These are phyloP conservation scores for Suzukiozyma palmioleophila DNA, from an alignment of 1,139 yeast species.

Conservation along the genomic window DNA sequence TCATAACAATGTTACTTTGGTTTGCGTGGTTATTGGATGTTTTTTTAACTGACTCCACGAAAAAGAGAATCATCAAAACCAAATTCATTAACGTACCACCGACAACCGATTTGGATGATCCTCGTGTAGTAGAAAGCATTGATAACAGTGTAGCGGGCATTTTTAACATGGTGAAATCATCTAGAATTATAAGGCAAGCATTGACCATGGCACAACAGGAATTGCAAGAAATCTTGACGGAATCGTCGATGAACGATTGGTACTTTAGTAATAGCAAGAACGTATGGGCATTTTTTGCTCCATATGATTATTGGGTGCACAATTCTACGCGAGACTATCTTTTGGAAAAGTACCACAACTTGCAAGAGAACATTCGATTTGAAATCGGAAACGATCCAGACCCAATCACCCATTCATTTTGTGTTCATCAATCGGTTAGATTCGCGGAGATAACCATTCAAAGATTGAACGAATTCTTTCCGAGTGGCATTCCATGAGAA, in stretches of 20 bases:
- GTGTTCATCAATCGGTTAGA: slow-evolving; percentile 49
- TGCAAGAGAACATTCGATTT: slow-evolving; percentile 24
- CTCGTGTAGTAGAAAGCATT: slow-evolving; percentile 18
- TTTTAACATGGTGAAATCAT: slow-evolving; percentile 33
- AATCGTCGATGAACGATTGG: slow-evolving; percentile 41
- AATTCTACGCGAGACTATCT: slow-evolving; percentile 43
- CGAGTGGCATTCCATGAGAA: neutral
- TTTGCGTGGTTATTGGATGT: slow-evolving; percentile 18
- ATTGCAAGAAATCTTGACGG: slow-evolving; percentile 42
- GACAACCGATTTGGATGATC: slow-evolving; percentile 11
- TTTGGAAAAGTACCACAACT: slow-evolving; percentile 30
- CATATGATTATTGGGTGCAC: slow-evolving; percentile 58
- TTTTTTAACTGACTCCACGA: slow-evolving; percentile 17
- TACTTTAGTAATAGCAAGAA: slow-evolving; percentile 34
- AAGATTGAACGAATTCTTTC: slow-evolving; percentile 4
- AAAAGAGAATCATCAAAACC: slow-evolving; percentile 18
- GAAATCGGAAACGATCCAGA: slow-evolving; percentile 25
- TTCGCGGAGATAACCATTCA: slow-evolving; percentile 42
- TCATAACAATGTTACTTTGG: slow-evolving; percentile 22
- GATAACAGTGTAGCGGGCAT: slow-evolving; percentile 43
- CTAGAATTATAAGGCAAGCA: slow-evolving; percentile 45
- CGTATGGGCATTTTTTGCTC: slow-evolving; percentile 53
- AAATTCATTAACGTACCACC: slow-evolving; percentile 21
- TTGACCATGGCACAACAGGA: slow-evolving; percentile 57
- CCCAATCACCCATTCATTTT: slow-evolving; percentile 51